Evolutionary conservation across 225 moss, liverwort and hornwort genomes (phyloP).

Genomic region (Marchantia polymorpha): DNA sequence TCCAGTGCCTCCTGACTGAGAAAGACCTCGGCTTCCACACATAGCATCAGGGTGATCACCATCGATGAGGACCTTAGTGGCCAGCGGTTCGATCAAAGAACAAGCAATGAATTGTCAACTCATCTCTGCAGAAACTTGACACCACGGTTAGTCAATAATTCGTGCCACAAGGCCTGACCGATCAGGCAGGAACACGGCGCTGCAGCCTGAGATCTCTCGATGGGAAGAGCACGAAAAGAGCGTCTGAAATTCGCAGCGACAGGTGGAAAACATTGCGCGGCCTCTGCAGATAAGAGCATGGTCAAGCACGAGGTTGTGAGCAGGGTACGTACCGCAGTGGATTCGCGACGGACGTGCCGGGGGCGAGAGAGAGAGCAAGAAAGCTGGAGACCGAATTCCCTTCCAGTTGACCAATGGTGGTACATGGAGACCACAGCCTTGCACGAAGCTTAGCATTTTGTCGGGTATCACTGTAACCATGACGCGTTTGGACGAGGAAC

Average conservation of each 20-base stretch:
- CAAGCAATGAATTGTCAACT: background rate
- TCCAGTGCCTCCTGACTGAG: background rate
- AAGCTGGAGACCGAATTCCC: background rate
- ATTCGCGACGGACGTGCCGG: too few relatives aligned
- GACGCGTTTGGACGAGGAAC: background rate
- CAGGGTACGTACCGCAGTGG: background rate
- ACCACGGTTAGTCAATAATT: background rate
- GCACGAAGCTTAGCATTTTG: slow-evolving; percentile 19
- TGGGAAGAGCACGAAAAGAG: too few relatives aligned
- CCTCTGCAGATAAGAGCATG: background rate
- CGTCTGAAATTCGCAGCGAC: too few relatives aligned
- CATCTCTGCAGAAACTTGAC: background rate
- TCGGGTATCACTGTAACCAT: background rate
- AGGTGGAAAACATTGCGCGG: too few relatives aligned
- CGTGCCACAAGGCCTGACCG: background rate
- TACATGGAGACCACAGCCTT: slow-evolving; percentile 51
- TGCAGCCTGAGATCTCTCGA: too few relatives aligned
- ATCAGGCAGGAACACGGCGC: background rate
- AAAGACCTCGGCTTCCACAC: background rate
- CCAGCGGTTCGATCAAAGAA: background rate
- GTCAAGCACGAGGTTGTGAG: too few relatives aligned
- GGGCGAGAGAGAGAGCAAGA: too few relatives aligned
- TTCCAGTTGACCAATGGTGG: slow-evolving; percentile 40
- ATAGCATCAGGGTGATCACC: background rate
- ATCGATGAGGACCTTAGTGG: background rate